Conservation (phyloP, 768 basidiomycete genomes). For the Leccinum variicolor region DNA sequence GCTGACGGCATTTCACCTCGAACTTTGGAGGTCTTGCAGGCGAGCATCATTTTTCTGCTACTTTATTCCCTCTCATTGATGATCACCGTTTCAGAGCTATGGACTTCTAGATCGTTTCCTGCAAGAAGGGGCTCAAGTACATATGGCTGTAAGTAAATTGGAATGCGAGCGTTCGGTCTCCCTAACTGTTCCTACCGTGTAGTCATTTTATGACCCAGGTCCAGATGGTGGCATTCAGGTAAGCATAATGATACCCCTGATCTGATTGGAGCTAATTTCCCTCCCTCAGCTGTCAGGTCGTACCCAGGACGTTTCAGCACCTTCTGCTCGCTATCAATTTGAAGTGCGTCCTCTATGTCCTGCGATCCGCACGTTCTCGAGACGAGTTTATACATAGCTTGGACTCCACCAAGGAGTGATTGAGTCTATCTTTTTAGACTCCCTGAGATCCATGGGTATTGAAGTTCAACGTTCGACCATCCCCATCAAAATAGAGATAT, state of each 20-base stretch:
- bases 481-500: constrained; percentile 30
- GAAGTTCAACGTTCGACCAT: constrained; percentile 32
- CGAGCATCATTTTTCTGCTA: constrained; percentile 1
- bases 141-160: constrained; percentile 52
- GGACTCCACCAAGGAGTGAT: constrained; percentile 35
- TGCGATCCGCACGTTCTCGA: neutral
- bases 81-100: constrained; percentile 52
- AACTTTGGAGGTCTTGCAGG: constrained; percentile 46
- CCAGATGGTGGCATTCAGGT: constrained; percentile 61
- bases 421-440: constrained; percentile 33
- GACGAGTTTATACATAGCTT: constrained; percentile 14
- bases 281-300: constrained; percentile 54
- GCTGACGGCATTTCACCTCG: constrained; percentile 28
- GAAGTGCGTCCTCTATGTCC: constrained; percentile 41
- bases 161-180: neutral
- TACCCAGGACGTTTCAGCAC: constrained; percentile 55
- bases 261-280: neutral
- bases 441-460: constrained; percentile 28
- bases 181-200: neutral
- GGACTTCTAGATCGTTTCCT: constrained; percentile 64
- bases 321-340: constrained; percentile 65
- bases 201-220: constrained; percentile 77
- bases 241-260: neutral
- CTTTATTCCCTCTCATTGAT: neutral
- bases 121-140: constrained; percentile 59